Evolutionary conservation across 305 asterid genomes (phyloP).

Genomic region (Fraxinus baroniana): DNA sequence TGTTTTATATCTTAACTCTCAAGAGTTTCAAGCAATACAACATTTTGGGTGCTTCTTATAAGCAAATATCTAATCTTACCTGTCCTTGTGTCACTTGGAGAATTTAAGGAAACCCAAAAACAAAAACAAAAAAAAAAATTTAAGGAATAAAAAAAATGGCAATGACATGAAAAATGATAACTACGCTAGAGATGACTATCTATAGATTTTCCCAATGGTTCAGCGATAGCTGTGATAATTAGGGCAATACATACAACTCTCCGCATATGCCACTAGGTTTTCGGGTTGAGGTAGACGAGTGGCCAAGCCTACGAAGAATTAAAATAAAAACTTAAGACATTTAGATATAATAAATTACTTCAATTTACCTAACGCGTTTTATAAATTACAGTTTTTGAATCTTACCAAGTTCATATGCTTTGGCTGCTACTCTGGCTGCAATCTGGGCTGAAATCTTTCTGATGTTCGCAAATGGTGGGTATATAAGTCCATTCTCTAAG

Average conservation of each 20-base stretch:
- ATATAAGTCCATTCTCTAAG: slow-evolving; percentile 77
- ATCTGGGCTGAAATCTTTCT: slow-evolving; percentile 90
- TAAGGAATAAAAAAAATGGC: background rate
- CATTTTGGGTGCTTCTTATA: background rate
- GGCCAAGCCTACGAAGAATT: slow-evolving; percentile 65
- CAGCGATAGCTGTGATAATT: slow-evolving; percentile 80
- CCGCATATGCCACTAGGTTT: slow-evolving; percentile 70
- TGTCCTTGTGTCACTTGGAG: slow-evolving; percentile 7
- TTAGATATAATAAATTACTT: background rate
- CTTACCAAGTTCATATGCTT: slow-evolving; percentile 92
- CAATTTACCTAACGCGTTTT: background rate
- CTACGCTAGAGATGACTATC: background rate
- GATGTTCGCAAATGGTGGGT: slow-evolving; percentile 83
- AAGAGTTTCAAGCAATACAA: background rate
- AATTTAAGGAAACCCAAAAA: background rate
- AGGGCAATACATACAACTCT: slow-evolving; percentile 99
- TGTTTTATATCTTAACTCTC: background rate
- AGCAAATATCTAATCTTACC: background rate
- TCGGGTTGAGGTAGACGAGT: slow-evolving; percentile 90
- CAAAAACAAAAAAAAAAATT: background rate
- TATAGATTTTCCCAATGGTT: slow-evolving; percentile 22
- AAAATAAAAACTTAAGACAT: background rate
- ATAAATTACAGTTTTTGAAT: background rate
- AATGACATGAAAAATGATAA: slow-evolving; percentile 10
- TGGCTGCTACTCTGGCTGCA: slow-evolving; percentile 92